Percentiles rank a stretch among this genome's conserved stretches.
phyloP scores from a whole-genome alignment of 106 monocot genomes.

The Posidonia australis region DNA sequence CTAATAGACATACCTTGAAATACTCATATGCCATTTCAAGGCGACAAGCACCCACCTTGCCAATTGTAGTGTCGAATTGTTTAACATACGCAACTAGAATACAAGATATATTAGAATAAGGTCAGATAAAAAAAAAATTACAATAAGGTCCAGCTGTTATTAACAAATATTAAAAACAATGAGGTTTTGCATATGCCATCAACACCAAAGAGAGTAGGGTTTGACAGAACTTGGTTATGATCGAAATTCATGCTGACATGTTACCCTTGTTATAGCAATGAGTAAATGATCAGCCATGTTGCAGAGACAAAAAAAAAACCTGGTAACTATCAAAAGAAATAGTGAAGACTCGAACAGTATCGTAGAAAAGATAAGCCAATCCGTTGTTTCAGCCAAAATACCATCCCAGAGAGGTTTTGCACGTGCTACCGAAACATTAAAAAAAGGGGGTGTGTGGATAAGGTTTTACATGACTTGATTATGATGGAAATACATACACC shows the following conservation, averaged over 20 bases:
- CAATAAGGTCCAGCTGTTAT: not conserved
- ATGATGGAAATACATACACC: too few relatives aligned
- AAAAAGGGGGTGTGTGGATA: too few relatives aligned
- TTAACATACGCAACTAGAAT: slow-evolving; percentile 74
- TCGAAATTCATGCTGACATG: too few relatives aligned
- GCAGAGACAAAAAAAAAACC: too few relatives aligned
- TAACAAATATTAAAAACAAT: not conserved
- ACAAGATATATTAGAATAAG: slow-evolving; percentile 6
- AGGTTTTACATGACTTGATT: too few relatives aligned
- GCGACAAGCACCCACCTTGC: slow-evolving; percentile 89
- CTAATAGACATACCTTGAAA: slow-evolving; percentile 55
- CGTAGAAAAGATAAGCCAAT: too few relatives aligned
- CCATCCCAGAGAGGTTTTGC: too few relatives aligned
- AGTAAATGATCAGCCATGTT: not conserved
- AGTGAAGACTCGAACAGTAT: too few relatives aligned
- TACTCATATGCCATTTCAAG: slow-evolving; percentile 92
- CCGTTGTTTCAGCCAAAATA: too few relatives aligned
- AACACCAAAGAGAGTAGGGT: not conserved
- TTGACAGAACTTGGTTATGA: not conserved
- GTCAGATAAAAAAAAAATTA: slow-evolving; percentile 1
- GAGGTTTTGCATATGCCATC: too few relatives aligned
- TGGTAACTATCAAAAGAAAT: too few relatives aligned
- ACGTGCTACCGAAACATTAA: too few relatives aligned
- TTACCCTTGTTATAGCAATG: not conserved
- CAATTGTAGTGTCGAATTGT: slow-evolving; percentile 65